phyloP scores from a whole-genome alignment of 2,329 filamentous ascomycete genomes.

The Pseudogymnoascus sp. region DNA sequence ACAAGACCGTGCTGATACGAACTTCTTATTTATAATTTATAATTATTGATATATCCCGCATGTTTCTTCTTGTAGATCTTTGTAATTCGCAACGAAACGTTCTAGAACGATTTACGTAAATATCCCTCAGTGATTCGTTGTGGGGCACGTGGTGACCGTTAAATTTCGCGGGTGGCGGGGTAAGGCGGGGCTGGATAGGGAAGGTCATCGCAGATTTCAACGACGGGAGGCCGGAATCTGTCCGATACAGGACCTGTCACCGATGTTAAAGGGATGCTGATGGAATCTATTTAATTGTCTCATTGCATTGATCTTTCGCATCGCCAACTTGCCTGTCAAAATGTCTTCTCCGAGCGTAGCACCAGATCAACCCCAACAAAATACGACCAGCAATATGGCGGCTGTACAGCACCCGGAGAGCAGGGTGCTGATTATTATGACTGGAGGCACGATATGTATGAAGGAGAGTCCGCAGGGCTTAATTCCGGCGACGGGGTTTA shows the following conservation, averaged over 20 bases:
- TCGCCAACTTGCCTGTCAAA: background rate
- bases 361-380: slow-evolving; percentile 2
- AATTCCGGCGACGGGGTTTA: slow-evolving; percentile 51
- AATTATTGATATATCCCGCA: background rate
- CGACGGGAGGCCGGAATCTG: background rate
- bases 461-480: slow-evolving; percentile 56
- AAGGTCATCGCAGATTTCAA: slow-evolving; percentile 4
- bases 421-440: slow-evolving; percentile 62
- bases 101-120: slow-evolving; percentile 1
- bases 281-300: background rate
- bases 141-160: slow-evolving; percentile 3
- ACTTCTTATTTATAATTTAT: background rate
- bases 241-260: background rate
- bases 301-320: background rate
- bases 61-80: background rate
- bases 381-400: background rate
- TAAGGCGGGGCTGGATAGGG: background rate
- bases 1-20: background rate
- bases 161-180: background rate
- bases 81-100: background rate
- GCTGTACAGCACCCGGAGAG: slow-evolving; percentile 36
- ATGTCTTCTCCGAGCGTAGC: background rate
- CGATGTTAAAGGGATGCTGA: slow-evolving; percentile 2
- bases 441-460: slow-evolving; percentile 64
- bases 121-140: slow-evolving; percentile 1